Evolutionary conservation across 2,329 filamentous ascomycete genomes (phyloP).

Genomic region (Daldinia eschscholtzii): DNA sequence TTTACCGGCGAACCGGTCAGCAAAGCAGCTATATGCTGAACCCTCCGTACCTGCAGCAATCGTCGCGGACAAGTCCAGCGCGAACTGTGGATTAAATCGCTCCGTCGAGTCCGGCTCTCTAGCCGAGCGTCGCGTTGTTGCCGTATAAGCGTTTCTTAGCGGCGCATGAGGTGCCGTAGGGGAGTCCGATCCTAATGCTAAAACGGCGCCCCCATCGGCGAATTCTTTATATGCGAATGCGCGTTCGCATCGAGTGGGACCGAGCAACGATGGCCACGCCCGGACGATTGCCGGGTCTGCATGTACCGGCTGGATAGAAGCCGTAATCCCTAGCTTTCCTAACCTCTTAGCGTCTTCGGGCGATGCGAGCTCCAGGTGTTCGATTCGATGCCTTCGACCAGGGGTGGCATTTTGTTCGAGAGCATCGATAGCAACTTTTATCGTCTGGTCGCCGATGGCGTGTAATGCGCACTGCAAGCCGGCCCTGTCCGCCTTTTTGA

Average conservation of each 20-base stretch:
- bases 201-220: constrained; percentile 57
- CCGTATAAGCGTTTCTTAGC: constrained; percentile 60
- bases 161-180: constrained; percentile 61
- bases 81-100: constrained; percentile 58
- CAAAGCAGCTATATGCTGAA: constrained; percentile 60
- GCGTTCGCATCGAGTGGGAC: constrained; percentile 64
- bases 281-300: constrained; percentile 71
- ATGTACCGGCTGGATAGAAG: constrained; percentile 70
- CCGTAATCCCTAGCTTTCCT: constrained; percentile 70
- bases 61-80: constrained; percentile 56
- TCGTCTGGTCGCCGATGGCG: constrained; percentile 73
- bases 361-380: constrained; percentile 72
- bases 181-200: constrained; percentile 61
- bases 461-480: constrained; percentile 73
- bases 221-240: constrained; percentile 76
- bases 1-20: constrained; percentile 58
- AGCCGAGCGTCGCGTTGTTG: constrained; percentile 60
- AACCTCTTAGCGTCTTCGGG: constrained; percentile 68
- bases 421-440: constrained; percentile 68
- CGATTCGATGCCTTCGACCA: constrained; percentile 69
- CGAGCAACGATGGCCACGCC: constrained; percentile 71
- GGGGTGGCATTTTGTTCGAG: constrained; percentile 60
- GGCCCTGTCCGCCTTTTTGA: constrained; percentile 65
- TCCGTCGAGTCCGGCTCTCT: constrained; percentile 53
- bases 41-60: constrained; percentile 58